Conservation (phyloP, 768 basidiomycete genomes). For the Pluteus cervinus region DNA sequence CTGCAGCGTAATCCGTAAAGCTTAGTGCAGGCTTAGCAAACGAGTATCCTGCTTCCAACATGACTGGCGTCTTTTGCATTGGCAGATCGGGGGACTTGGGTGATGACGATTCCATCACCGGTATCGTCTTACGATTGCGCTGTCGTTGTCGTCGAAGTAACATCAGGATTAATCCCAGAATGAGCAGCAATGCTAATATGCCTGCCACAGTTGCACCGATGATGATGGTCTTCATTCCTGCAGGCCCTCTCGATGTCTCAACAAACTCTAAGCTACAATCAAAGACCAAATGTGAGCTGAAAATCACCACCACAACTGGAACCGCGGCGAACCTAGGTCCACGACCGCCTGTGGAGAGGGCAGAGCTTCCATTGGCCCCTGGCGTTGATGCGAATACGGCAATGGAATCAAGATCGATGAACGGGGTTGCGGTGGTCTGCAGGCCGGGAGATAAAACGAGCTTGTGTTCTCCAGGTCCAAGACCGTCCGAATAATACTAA, state of each 20-base stretch:
- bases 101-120: conserved; percentile 17
- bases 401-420: conserved; percentile 40
- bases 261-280: no score
- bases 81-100: conserved; percentile 26
- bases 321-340: no score
- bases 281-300: no score
- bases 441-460: conserved; percentile 29
- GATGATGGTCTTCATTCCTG: conserved; percentile 2
- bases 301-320: no score
- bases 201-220: conserved; percentile 5
- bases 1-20: conserved; percentile 11
- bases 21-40: no score
- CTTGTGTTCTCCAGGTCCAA: conserved; percentile 32
- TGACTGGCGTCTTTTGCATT: conserved; percentile 23
- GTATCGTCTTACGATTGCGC: conserved; percentile 10
- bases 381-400: conserved; percentile 25
- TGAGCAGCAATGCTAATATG: conserved; percentile 6
- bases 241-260: no score
- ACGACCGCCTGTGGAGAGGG: no score
- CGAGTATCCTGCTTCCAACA: conserved; percentile 22
- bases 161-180: conserved; percentile 17
- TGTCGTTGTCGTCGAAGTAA: conserved; percentile 19
- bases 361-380: conserved; percentile 1
- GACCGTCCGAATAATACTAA: conserved; percentile 36
- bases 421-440: conserved; percentile 24